Evolutionary conservation across 2,329 filamentous ascomycete genomes (phyloP).

Genomic region (Grosmannia clavigera): DNA sequence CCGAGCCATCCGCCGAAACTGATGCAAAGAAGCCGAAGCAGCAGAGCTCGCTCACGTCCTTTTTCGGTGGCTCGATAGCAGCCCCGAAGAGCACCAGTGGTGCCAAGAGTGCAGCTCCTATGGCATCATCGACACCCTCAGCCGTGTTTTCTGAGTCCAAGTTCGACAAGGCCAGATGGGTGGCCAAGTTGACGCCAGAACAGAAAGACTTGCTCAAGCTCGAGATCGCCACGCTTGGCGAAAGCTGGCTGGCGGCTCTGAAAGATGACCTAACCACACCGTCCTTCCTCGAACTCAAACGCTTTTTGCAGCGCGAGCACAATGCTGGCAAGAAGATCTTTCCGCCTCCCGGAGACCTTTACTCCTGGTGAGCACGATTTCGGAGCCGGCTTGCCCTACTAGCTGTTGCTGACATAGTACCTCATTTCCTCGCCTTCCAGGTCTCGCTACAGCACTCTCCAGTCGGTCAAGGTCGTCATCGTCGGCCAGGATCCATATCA

Average conservation of each 20-base stretch:
- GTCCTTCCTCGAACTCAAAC: constrained; percentile 79
- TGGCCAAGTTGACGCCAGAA: constrained; percentile 65
- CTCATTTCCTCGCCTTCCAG: constrained; percentile 30
- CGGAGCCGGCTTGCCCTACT: background rate
- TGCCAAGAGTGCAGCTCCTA: constrained; percentile 13
- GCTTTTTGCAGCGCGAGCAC: constrained; percentile 70
- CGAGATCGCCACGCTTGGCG: constrained; percentile 84
- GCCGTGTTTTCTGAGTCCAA: constrained; percentile 26
- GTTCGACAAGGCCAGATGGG: constrained; percentile 87
- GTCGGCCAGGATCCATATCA: constrained; percentile 96
- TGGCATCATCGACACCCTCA: constrained; percentile 9
- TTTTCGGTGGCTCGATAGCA: constrained; percentile 63
- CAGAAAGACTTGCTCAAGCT: constrained; percentile 72
- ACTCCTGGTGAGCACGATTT: constrained; percentile 60
- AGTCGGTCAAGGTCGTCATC: constrained; percentile 83
- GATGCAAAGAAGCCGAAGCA: constrained; percentile 59
- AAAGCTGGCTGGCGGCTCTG: constrained; percentile 79
- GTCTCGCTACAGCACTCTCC: constrained; percentile 85
- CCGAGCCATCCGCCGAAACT: constrained; percentile 22
- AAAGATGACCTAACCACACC: constrained; percentile 72
- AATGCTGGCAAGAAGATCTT: constrained; percentile 67
- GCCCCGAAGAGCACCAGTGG: background rate
- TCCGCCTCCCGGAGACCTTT: constrained; percentile 78
- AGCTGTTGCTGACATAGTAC: background rate
- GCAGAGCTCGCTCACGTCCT: constrained; percentile 71